Percentiles rank a stretch among this genome's conserved stretches.
Evolutionary conservation across 805 yeast genomes (phyloP).

Genomic region (Candida yuanshanica): DNA sequence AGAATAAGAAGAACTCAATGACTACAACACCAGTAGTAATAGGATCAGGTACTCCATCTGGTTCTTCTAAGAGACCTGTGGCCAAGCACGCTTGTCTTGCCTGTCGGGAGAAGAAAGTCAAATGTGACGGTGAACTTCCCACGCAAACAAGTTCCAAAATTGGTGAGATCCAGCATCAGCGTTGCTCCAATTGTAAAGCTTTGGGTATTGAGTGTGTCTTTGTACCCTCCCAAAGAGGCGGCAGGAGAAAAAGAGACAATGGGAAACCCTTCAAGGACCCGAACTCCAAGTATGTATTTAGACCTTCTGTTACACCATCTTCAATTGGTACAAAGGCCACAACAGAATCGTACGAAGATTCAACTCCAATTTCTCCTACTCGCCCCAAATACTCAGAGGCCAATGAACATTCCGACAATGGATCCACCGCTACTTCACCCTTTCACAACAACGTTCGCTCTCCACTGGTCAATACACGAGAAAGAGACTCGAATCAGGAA

Average conservation of each 20-base stretch:
- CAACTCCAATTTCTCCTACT: not conserved
- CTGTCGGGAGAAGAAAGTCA: slow-evolving; percentile 60
- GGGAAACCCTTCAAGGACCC: not conserved
- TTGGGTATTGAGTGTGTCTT: slow-evolving; percentile 46
- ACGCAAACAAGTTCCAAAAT: slow-evolving; percentile 22
- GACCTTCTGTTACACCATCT: slow-evolving; percentile 1
- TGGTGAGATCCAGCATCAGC: slow-evolving; percentile 21
- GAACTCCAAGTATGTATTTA: not conserved
- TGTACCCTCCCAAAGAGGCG: slow-evolving; percentile 54
- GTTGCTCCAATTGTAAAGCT: slow-evolving; percentile 46
- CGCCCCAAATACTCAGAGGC: slow-evolving; percentile 2
- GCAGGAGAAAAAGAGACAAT: slow-evolving; percentile 33
- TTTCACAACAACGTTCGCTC: slow-evolving; percentile 9
- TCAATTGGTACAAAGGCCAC: not conserved
- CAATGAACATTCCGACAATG: slow-evolving; percentile 2
- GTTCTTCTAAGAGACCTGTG: slow-evolving; percentile 35
- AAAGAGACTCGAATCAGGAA: slow-evolving; percentile 4
- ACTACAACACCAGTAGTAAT: not conserved
- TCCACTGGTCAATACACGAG: slow-evolving; percentile 4
- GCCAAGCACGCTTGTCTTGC: slow-evolving; percentile 58
- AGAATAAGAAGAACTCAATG: too few species aligned
- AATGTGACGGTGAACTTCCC: slow-evolving; percentile 55
- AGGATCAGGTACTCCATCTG: not conserved
- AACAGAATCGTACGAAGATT: not conserved
- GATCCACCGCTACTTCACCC: slow-evolving; percentile 13